These are phyloP conservation scores for Aulographum hederae DNA, from an alignment of 2,329 filamentous ascomycete genomes.

Conservation along the genomic window DNA sequence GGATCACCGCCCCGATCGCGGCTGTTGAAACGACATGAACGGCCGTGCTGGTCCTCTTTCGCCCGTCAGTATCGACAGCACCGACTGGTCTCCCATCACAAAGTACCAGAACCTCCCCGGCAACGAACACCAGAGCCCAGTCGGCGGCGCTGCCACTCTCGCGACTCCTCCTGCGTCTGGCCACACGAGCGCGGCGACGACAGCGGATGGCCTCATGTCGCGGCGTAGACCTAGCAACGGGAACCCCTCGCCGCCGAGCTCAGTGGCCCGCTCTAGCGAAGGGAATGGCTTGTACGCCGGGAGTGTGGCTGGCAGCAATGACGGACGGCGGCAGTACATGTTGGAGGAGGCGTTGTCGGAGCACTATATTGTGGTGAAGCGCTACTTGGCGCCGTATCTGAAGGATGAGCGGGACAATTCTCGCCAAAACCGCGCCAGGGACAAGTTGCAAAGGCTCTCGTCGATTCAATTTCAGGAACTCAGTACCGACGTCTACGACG, in stretches of 20 bases:
- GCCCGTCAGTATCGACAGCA: constrained; percentile 19
- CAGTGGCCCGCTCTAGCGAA: constrained; percentile 69
- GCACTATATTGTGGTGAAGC: constrained; percentile 66
- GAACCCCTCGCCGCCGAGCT: constrained; percentile 71
- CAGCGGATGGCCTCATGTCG: constrained; percentile 21
- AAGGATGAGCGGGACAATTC: constrained; percentile 59
- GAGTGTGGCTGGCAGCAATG: constrained; percentile 33
- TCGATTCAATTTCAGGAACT: constrained; percentile 91
- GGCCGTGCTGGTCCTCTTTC: constrained; percentile 11
- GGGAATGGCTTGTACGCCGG: constrained; percentile 47
- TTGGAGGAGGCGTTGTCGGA: constrained; percentile 57
- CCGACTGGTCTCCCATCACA: constrained; percentile 21
- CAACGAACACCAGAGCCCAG: constrained; percentile 16
- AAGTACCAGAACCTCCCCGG: constrained; percentile 16
- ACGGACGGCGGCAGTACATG: constrained; percentile 37
- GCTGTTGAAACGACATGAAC: neutral
- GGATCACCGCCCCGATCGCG: no score
- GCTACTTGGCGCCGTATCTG: constrained; percentile 50
- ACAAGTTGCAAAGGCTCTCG: constrained; percentile 82
- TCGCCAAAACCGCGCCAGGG: constrained; percentile 73
- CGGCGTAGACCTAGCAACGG: constrained; percentile 14
- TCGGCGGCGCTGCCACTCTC: constrained; percentile 10
- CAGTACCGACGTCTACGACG: constrained; percentile 94
- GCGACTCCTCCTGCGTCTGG: constrained; percentile 14
- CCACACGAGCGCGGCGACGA: constrained; percentile 19